Evolutionary conservation across 2,329 filamentous ascomycete species (phyloP), one percentile per base, ranked within the genome.

Genomic region (Botrytis hyacinthi): DNA sequence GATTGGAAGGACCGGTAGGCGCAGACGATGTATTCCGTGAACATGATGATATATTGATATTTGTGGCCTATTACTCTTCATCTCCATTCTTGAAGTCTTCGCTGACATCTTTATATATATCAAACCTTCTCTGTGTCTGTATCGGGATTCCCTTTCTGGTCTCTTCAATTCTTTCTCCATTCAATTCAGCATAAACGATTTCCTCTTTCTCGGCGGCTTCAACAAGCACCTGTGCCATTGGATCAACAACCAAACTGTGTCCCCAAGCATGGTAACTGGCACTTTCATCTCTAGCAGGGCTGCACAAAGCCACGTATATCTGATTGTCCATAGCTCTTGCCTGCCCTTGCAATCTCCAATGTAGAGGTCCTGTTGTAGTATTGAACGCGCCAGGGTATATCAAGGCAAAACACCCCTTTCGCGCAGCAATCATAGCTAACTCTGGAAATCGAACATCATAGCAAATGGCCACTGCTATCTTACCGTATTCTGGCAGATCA

Each of bases 371-470:
- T 0, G 96, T 99, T 0, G 94, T 97, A 74, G 93, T 86, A 83
- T 98, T 99, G 87, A 99, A 99, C 1, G 96, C 96, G n/a, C 94
- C 96, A 0, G 96, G 96, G 83, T 98, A 98, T 29, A 98, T 82
- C 71, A 98, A 88, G 63, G 93, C 87, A 82, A 99, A 99, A 73
- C 90, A 92, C n/a, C 92, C 94, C 77, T 90, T 90, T 46, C 96
- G 88, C 32, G 95, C 93, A 0, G 95, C 95, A 73, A 98, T 91
- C 81, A 90, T 96, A 4, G 94, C 96, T 18, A 97, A 86, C 84
- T 98, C 96, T 0, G 96, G 95, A 85, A 99, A 99, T 59, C 96
- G 93, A 72, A 99, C 90, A 83, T 99, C 96, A 84, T 99, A 99
- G 87, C 96, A 99, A 81, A 99, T 98, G 46, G 93, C 95, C 6